These are phyloP conservation scores for Sedum album DNA, from an alignment of 164 flowering plant species.

Conservation along the genomic window DNA sequence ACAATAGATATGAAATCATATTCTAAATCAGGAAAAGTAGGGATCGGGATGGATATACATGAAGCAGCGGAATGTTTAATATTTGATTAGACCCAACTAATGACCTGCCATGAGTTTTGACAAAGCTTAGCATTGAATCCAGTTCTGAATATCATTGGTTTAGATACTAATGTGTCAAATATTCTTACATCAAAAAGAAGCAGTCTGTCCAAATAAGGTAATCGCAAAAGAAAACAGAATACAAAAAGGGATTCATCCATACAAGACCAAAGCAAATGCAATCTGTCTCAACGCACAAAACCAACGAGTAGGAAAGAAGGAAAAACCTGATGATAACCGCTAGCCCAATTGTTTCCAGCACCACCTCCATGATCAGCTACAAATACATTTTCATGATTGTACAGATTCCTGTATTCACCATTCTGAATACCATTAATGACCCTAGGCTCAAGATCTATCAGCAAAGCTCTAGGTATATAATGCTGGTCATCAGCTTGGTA, in stretches of 20 bases:
- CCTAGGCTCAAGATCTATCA: conserved; percentile 95
- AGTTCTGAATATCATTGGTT: too few species aligned
- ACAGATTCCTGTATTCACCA: conserved; percentile 87
- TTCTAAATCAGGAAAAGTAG: background rate
- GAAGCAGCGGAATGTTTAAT: too few species aligned
- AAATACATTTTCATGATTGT: conserved; percentile 92
- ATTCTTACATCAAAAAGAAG: too few species aligned
- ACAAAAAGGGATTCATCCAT: too few species aligned
- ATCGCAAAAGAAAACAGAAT: too few species aligned
- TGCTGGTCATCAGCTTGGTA: conserved; percentile 99
- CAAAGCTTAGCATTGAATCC: too few species aligned
- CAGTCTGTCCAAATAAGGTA: too few species aligned
- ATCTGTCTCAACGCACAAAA: too few species aligned
- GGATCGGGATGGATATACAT: too few species aligned
- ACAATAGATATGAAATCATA: background rate
- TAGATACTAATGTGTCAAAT: background rate
- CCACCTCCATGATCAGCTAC: conserved; percentile 95
- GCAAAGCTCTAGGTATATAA: conserved; percentile 87
- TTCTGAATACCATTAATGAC: conserved; percentile 96
- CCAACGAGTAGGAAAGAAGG: background rate
- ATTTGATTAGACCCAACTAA: background rate
- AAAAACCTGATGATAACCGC: conserved; percentile 86
- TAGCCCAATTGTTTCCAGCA: conserved; percentile 99
- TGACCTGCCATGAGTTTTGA: background rate
- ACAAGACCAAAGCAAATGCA: background rate